phyloP scores from a whole-genome alignment of 2,329 filamentous ascomycete genomes.

The Diaporthe citri region DNA sequence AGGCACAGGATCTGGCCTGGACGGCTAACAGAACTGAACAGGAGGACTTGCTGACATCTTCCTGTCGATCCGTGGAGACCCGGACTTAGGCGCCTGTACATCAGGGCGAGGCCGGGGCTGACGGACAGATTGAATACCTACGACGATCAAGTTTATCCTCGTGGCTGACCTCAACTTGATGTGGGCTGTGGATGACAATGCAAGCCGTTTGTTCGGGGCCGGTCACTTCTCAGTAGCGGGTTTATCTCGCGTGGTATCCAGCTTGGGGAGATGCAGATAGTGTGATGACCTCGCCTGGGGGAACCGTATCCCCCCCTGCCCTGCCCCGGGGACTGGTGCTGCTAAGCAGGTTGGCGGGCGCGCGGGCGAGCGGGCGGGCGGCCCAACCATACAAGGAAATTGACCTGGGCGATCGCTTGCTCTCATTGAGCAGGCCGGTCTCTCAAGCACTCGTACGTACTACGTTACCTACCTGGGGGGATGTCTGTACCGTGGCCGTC shows the following conservation, averaged over 20 bases:
- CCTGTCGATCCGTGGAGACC: slow-evolving; percentile 6
- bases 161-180: slow-evolving; percentile 25
- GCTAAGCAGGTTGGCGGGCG: not conserved
- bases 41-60: slow-evolving; percentile 10
- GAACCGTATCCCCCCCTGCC: not conserved
- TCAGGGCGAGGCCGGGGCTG: slow-evolving; percentile 21
- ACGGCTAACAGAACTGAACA: not conserved
- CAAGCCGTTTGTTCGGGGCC: not conserved
- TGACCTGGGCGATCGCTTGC: not conserved
- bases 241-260: not conserved
- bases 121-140: not conserved
- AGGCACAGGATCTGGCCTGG: slow-evolving; percentile 11
- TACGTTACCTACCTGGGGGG: not conserved
- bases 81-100: not conserved
- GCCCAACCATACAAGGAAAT: not conserved
- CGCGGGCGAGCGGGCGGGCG: not conserved
- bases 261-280: slow-evolving; percentile 2
- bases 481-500: not conserved
- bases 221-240: not conserved
- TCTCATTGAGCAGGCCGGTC: not conserved
- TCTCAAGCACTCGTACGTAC: not conserved
- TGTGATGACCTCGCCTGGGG: slow-evolving; percentile 6
- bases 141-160: not conserved
- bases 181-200: slow-evolving; percentile 6
- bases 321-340: not conserved